Evolutionary conservation across 1,284 basidiomycete species (phyloP).

Genomic region (Tremellales sp.): DNA sequence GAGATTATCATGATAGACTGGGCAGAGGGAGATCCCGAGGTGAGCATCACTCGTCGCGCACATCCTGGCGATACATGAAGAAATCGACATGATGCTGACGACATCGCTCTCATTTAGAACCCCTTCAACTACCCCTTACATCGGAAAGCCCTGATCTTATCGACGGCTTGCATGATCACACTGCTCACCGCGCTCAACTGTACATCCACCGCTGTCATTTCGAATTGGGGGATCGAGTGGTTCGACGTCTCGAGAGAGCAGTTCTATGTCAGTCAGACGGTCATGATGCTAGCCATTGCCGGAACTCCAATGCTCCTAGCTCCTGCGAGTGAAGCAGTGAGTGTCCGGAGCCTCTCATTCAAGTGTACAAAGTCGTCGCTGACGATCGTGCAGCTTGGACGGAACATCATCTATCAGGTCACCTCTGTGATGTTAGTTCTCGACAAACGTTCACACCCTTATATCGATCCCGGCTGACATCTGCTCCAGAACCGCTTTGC

Average conservation of each 20-base stretch:
- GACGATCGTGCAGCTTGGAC: slow-evolving; percentile 19
- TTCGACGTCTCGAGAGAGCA: slow-evolving; percentile 25
- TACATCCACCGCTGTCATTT: slow-evolving; percentile 25
- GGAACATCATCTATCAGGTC: slow-evolving; percentile 39
- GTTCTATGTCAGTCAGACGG: slow-evolving; percentile 22
- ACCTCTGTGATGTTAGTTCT: slow-evolving; percentile 33
- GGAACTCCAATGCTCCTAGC: slow-evolving; percentile 42
- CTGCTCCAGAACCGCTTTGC: slow-evolving; percentile 22
- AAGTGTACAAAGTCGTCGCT: no score
- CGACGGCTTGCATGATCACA: slow-evolving; percentile 24
- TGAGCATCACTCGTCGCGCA: slow-evolving; percentile 7
- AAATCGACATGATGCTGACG: neutral
- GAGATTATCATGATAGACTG: slow-evolving; percentile 39
- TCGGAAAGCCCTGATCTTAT: slow-evolving; percentile 28
- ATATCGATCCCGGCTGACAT: neutral
- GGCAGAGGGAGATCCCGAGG: slow-evolving; percentile 31
- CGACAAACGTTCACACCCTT: no score
- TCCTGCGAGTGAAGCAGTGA: slow-evolving; percentile 39
- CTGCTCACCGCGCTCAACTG: slow-evolving; percentile 26
- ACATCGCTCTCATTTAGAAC: slow-evolving; percentile 18
- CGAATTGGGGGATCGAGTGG: slow-evolving; percentile 25
- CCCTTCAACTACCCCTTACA: slow-evolving; percentile 34
- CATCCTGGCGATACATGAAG: no score
- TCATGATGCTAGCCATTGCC: slow-evolving; percentile 32
- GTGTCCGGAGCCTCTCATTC: no score